Evolutionary conservation across 202 grass and related monocot genomes (phyloP).

Genomic region (Carex sylvatica): DNA sequence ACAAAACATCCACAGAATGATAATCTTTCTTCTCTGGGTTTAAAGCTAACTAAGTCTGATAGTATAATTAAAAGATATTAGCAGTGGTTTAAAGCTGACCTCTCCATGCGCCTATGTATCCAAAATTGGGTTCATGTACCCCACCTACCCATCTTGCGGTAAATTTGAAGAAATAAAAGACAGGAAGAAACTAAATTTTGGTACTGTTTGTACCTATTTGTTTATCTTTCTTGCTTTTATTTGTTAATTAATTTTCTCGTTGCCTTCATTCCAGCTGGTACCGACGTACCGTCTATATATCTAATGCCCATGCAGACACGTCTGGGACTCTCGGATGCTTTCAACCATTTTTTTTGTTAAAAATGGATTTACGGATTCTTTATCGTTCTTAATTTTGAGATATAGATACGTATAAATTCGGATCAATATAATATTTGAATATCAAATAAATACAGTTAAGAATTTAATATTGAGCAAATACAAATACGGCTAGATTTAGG

Average conservation of each 20-base stretch:
- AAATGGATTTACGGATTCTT: too few species aligned
- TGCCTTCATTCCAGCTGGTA: not conserved
- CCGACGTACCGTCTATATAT: too few species aligned
- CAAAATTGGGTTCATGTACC: not conserved
- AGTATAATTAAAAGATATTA: slow-evolving; percentile 1
- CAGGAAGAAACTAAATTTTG: not conserved
- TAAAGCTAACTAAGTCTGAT: not conserved
- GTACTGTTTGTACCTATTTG: not conserved
- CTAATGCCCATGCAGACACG: too few species aligned
- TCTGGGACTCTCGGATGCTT: too few species aligned
- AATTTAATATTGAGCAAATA: too few species aligned
- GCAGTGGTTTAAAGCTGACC: not conserved
- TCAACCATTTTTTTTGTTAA: too few species aligned
- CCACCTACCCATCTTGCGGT: not conserved
- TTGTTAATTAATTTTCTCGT: not conserved
- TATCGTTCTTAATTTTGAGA: too few species aligned
- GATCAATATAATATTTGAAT: too few species aligned
- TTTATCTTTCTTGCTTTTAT: not conserved
- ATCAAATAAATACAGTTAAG: too few species aligned
- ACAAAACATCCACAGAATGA: not conserved
- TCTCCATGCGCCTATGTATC: slow-evolving; percentile 21
- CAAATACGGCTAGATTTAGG: too few species aligned
- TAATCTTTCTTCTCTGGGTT: not conserved
- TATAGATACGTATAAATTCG: too few species aligned
- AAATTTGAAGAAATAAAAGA: not conserved